These are phyloP conservation scores for Thozetella sp. DNA, from an alignment of 495 filamentous ascomycete species.

Conservation along the genomic window DNA sequence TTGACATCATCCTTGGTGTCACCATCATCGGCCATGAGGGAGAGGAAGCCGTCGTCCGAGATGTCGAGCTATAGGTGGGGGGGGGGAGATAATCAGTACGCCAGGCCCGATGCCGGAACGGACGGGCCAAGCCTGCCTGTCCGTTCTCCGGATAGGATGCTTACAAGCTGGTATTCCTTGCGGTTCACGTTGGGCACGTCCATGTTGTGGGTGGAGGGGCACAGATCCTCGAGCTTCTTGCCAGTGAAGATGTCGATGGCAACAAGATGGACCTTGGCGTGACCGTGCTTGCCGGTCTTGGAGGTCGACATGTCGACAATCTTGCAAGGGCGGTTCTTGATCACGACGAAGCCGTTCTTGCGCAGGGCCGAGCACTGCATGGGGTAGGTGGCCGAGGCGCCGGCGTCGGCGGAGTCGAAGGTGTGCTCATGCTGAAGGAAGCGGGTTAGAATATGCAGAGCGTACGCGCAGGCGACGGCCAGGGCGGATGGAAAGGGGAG, in stretches of 20 bases:
- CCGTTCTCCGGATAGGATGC: too few relatives aligned
- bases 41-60: constrained; percentile 88
- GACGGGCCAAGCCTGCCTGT: too few relatives aligned
- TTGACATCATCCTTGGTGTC: constrained; percentile 92
- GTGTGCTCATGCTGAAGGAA: constrained; percentile 77
- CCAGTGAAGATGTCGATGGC: constrained; percentile 98
- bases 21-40: constrained; percentile 82
- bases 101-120: not conserved
- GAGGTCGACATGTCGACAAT: constrained; percentile 99
- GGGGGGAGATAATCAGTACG: not conserved
- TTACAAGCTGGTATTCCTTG: constrained; percentile 90
- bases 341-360: constrained; percentile 97
- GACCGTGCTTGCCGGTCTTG: constrained; percentile 99
- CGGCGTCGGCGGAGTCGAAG: constrained; percentile 91
- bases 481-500: not conserved
- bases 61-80: constrained; percentile 69
- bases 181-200: constrained; percentile 92
- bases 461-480: constrained; percentile 15
- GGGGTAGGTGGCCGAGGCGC: constrained; percentile 90
- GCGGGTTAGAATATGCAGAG: constrained; percentile 2
- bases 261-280: constrained; percentile 99
- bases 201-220: constrained; percentile 99
- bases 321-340: constrained; percentile 99
- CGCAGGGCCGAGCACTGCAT: constrained; percentile 99
- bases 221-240: constrained; percentile 99